Conservation (phyloP, 1,284 basidiomycete species). For the Cerrena zonata region DNA sequence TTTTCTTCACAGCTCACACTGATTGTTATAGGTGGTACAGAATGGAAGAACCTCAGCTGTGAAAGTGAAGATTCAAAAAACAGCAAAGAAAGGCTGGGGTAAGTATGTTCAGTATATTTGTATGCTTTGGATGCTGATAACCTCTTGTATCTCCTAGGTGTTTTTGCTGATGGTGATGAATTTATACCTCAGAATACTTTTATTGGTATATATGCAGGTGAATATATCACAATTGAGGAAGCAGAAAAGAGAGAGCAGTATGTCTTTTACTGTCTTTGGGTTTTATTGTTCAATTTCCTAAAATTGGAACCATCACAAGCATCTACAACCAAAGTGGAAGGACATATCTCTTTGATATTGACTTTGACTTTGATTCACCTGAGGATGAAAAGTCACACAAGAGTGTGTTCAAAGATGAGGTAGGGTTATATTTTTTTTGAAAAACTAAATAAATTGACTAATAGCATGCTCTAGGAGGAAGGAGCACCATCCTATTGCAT, state of each 20-base stretch:
- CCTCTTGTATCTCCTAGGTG: conserved; percentile 39
- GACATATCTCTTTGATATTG: conserved; percentile 82
- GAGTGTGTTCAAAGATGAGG: conserved; percentile 26
- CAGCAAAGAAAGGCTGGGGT: conserved; percentile 80
- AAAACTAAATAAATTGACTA: too few relatives aligned
- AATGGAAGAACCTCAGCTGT: conserved; percentile 64
- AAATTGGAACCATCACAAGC: conserved; percentile 33
- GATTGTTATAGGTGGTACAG: conserved; percentile 64
- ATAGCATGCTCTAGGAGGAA: too few relatives aligned
- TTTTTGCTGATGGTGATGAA: conserved; percentile 50
- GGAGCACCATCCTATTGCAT: conserved; percentile 45
- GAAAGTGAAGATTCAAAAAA: conserved; percentile 52
- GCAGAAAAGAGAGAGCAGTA: conserved; percentile 64
- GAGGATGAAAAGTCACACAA: too few relatives aligned
- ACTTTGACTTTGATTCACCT: conserved; percentile 43
- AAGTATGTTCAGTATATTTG: conserved; percentile 15
- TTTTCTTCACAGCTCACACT: conserved; percentile 1
- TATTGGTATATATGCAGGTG: conserved; percentile 81
- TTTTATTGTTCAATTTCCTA: conserved; percentile 1
- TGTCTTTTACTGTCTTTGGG: too few relatives aligned
- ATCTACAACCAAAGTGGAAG: conserved; percentile 71
- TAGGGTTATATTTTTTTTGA: too few relatives aligned
- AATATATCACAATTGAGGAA: conserved; percentile 66
- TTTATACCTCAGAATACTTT: conserved; percentile 68
- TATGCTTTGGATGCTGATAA: neutral